Base-by-base conservation (phyloP, 495 filamentous ascomycete species). In the Thermothielavioides terrestris region DNA sequence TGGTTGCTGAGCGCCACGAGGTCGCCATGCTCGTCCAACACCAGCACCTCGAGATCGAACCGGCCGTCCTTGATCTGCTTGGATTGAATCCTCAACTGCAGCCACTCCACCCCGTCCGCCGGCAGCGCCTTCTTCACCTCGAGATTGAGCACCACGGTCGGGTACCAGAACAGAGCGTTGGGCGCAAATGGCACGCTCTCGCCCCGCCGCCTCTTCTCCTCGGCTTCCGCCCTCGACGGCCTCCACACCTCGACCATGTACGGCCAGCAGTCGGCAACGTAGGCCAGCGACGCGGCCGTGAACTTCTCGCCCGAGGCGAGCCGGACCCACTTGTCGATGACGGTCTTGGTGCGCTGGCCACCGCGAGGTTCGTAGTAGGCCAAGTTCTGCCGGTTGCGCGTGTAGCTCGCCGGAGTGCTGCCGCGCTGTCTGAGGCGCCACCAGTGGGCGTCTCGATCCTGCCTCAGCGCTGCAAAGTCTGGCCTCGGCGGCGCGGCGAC, bases 141-240 rank as follows among this genome's bases (percentile, higher is more conserved):
- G 22, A 88, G 51, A 52, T 80, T 81, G 63, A 88, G 64, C 18
- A 83, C 71, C 14, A 92, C 65, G 3, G 86, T 94, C 0, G 86
- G 87, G 67, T 89, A 91, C 88, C 88, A 91, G 57, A 70, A 76
- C 27, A 40, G 30, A 0, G 35, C 35, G 25, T 51, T 46, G 2
- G 35, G 36, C 14, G 28, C 21, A 20, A 59, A 63, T 6, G 52
- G 42, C n/a, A 44, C 23, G 35, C 8, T 20, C 42, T 52, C 49
- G 25, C 41, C 49, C 25, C 40, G 49, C 2, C 25, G 22, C 14
- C 8, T 12, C 14, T 25, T 39, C 0, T 43, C 46, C 15, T 23
- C 45, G 34, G 40, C 49, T 23, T 53, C 36, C 20, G 34, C 14
- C 12, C 23, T 35, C 10, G 44, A 12, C 6, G 62, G 60, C 6